phyloP scores from a whole-genome alignment of 768 basidiomycete species.

The Auricularia sp. region DNA sequence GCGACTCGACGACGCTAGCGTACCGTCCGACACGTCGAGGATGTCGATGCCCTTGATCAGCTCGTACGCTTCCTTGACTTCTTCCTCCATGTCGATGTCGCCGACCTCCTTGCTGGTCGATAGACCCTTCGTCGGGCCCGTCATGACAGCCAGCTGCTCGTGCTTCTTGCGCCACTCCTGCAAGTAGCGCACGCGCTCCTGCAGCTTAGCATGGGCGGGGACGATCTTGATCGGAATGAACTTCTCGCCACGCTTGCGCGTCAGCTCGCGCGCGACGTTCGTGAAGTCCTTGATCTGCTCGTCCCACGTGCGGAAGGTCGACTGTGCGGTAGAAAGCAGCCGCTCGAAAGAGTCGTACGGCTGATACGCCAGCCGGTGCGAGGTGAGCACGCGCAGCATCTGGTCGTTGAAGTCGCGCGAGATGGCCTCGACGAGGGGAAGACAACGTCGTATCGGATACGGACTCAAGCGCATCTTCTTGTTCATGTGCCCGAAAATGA shows the following conservation, averaged over 20 bases:
- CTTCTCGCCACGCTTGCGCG: constrained; percentile 76
- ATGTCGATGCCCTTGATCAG: constrained; percentile 96
- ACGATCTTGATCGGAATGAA: constrained; percentile 96
- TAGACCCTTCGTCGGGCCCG: constrained; percentile 82
- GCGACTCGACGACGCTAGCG: constrained; percentile 17
- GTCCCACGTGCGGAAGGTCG: constrained; percentile 82
- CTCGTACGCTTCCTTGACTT: constrained; percentile 93
- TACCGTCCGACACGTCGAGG: constrained; percentile 84
- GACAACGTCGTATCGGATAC: constrained; percentile 90
- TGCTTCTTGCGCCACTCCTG: constrained; percentile 94
- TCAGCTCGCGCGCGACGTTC: constrained; percentile 86
- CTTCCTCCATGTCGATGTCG: constrained; percentile 96
- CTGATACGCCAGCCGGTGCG: constrained; percentile 84
- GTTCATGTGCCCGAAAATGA: constrained; percentile 90
- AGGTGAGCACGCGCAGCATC: constrained; percentile 79
- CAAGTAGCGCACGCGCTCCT: constrained; percentile 78
- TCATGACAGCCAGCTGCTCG: constrained; percentile 95
- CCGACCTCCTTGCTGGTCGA: constrained; percentile 67
- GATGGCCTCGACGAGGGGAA: constrained; percentile 96
- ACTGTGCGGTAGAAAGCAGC: constrained; percentile 60
- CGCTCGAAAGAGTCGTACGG: constrained; percentile 93
- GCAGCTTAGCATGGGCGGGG: constrained; percentile 82
- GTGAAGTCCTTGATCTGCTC: constrained; percentile 87
- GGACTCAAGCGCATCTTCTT: constrained; percentile 93
- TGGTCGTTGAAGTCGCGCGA: constrained; percentile 96